Conservation (phyloP, 2,329 filamentous ascomycete species). For the Leptographium wingfieldii region DNA sequence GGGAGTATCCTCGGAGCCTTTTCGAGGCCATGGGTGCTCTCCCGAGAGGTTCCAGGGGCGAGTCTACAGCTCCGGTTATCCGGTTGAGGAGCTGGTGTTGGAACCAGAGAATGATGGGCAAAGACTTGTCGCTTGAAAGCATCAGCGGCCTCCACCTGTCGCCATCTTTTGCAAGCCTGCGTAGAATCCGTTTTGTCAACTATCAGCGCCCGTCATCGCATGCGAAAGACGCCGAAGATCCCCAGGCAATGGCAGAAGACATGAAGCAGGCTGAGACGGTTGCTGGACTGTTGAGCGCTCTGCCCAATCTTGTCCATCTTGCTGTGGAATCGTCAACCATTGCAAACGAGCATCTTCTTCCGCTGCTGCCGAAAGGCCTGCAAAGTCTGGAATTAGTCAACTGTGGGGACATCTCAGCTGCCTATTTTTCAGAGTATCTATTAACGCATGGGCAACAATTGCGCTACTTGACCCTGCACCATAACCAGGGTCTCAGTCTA, state of each 20-base stretch:
- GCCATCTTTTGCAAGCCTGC: slow-evolving; percentile 42
- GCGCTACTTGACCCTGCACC: slow-evolving; percentile 54
- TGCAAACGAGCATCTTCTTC: slow-evolving; percentile 55
- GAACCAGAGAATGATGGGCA: slow-evolving; percentile 42
- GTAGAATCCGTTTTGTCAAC: slow-evolving; percentile 48
- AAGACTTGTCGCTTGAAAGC: slow-evolving; percentile 32
- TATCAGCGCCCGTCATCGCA: slow-evolving; percentile 43
- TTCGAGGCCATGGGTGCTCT: slow-evolving; percentile 48
- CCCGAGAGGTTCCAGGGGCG: slow-evolving; percentile 10
- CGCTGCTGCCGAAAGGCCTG: slow-evolving; percentile 53
- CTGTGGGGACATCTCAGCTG: slow-evolving; percentile 61
- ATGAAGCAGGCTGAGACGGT: slow-evolving; percentile 20
- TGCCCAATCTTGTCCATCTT: slow-evolving; percentile 54
- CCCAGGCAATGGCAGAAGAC: slow-evolving; percentile 27
- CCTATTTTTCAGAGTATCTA: slow-evolving; percentile 53
- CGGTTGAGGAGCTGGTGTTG: slow-evolving; percentile 46
- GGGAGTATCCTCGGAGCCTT: slow-evolving; percentile 55
- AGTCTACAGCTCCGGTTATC: neutral
- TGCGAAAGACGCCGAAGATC: slow-evolving; percentile 29
- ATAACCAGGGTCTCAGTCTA: slow-evolving; percentile 69
- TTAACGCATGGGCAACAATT: slow-evolving; percentile 54
- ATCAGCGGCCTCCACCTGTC: slow-evolving; percentile 40
- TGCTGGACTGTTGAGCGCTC: slow-evolving; percentile 33
- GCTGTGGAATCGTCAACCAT: slow-evolving; percentile 64
- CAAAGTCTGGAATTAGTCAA: slow-evolving; percentile 61